Conservation (phyloP, 23 red algal species). For the Rhodosorus marinus region DNA sequence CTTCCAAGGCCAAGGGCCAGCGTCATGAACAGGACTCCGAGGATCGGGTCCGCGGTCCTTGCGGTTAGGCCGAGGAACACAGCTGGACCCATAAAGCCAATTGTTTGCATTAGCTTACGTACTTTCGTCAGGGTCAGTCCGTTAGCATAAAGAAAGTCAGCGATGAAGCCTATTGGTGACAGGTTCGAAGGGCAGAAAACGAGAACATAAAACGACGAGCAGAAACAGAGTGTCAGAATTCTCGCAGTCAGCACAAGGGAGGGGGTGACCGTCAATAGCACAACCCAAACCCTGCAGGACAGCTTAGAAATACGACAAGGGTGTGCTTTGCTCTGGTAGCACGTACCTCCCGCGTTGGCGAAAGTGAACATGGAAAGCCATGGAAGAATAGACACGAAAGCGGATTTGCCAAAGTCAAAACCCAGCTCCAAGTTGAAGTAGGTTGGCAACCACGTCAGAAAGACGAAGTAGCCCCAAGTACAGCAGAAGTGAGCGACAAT, state of each 20-base stretch:
- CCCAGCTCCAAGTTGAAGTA: slow-evolving; percentile 94
- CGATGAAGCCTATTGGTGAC: too few relatives aligned
- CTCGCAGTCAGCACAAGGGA: too few relatives aligned
- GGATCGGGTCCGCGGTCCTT: slow-evolving; percentile 16
- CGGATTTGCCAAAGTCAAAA: slow-evolving; percentile 67
- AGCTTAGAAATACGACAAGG: too few relatives aligned
- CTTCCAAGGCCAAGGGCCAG: slow-evolving; percentile 61
- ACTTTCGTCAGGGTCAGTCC: slow-evolving; percentile 54
- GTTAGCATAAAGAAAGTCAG: slow-evolving; percentile 33
- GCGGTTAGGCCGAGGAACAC: slow-evolving; percentile 66
- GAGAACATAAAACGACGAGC: too few relatives aligned
- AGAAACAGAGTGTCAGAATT: too few relatives aligned
- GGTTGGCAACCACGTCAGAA: slow-evolving; percentile 93
- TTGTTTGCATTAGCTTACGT: slow-evolving; percentile 88
- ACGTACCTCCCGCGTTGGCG: slow-evolving; percentile 67
- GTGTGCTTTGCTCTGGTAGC: too few relatives aligned
- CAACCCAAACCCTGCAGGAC: too few relatives aligned
- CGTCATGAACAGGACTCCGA: slow-evolving; percentile 68
- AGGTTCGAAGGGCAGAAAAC: too few relatives aligned
- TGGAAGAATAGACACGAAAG: slow-evolving; percentile 75
- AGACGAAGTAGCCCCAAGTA: slow-evolving; percentile 97
- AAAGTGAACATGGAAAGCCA: slow-evolving; percentile 92
- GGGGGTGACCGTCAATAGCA: too few relatives aligned
- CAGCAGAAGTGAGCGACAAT: slow-evolving; percentile 85
- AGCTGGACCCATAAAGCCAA: slow-evolving; percentile 90